Percentiles rank a stretch among this genome's conserved stretches.
Conservation (phyloP, 2,329 filamentous ascomycete genomes). For the Fusarium pilosicola region DNA sequence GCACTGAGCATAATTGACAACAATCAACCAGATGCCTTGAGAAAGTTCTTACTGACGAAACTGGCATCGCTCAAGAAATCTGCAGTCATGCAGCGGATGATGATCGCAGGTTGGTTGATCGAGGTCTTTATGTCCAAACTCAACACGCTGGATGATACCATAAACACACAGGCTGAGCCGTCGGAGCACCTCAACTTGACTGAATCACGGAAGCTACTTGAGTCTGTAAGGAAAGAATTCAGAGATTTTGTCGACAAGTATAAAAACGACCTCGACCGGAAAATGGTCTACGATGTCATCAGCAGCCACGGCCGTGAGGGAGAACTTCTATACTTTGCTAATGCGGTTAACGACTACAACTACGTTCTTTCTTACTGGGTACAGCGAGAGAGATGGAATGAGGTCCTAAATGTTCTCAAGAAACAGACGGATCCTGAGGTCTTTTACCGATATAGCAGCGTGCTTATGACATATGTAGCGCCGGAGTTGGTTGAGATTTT, state of each 20-base stretch:
- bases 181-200: constrained; percentile 75
- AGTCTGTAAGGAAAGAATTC: constrained; percentile 78
- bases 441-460: constrained; percentile 96
- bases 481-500: constrained; percentile 92
- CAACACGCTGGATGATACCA: constrained; percentile 92
- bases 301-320: constrained; percentile 94
- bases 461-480: constrained; percentile 91
- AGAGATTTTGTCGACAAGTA: constrained; percentile 88
- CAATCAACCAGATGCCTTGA: constrained; percentile 87
- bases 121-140: constrained; percentile 98
- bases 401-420: constrained; percentile 88
- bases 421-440: constrained; percentile 91
- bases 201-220: constrained; percentile 77
- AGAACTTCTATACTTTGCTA: constrained; percentile 91
- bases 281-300: constrained; percentile 95
- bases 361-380: constrained; percentile 98
- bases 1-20: constrained; percentile 91
- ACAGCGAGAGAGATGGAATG: constrained; percentile 89
- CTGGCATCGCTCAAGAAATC: constrained; percentile 83
- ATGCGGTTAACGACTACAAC: constrained; percentile 87
- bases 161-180: constrained; percentile 87
- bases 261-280: constrained; percentile 87
- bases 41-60: constrained; percentile 89
- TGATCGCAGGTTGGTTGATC: constrained; percentile 95
- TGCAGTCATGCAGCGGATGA: constrained; percentile 89